Evolutionary conservation across 2,329 filamentous ascomycete species (phyloP), one percentile per base, ranked within the genome.

Genomic region (Ophiocordyceps australis): DNA sequence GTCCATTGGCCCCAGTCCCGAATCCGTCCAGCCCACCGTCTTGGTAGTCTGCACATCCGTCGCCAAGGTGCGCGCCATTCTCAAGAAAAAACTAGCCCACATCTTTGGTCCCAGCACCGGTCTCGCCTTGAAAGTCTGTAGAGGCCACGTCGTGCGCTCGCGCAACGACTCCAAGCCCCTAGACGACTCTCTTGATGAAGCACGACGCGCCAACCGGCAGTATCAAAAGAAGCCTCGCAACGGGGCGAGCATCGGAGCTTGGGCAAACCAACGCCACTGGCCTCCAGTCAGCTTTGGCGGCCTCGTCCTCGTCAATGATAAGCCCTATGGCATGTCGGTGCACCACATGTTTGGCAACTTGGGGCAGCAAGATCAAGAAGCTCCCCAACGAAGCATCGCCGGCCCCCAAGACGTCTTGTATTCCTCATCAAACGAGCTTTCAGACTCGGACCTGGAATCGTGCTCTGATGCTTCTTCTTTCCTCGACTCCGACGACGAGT

Each of bases 271-370:
- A 35, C 73, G 79, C 23, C 86, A 94, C 42, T 58, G 94, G 3
- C 83, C 85, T 5, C 82, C 86, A 3, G 86, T 92, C 4, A 91
- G 82, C 17, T 83, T 92, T 37, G 86, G 86, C 9, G 86, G 86
- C 7, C 63, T 93, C 4, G 71, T 95, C 21, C 55, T 89, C 17
- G 71, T 95, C 2, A 83, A 95, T 42, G 72, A 78, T 28, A 73
- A 77, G 45, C 70, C 80, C 0, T 89, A 83, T 40, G 86, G 86
- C 9, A 89, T 95, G 80, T 94, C 82, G 14, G 86, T 95, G 0
- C 86, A 95, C 42, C 86, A 95, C 47, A 86, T 95, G 72, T 67
- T 95, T 3, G 86, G 94, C 56, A 66, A 73, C 30, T 68, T 66
- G 2, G 65, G 66, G 4, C 54, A 59, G 8, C 52, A 52, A 19